These are phyloP conservation scores for Aspergillus avenaceus DNA, from an alignment of 495 filamentous ascomycete species.

Conservation along the genomic window DNA sequence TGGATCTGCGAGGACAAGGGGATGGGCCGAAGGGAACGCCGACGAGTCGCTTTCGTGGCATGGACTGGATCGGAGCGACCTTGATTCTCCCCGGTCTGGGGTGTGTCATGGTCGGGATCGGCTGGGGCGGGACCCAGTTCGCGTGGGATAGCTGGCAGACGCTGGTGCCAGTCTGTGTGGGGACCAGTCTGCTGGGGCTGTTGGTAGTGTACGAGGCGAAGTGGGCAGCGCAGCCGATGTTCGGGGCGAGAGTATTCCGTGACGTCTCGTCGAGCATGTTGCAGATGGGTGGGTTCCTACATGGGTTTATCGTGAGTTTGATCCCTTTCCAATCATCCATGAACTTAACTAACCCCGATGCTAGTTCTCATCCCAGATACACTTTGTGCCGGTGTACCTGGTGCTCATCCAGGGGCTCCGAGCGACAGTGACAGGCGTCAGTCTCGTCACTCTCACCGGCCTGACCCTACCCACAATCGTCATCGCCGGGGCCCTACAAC, in stretches of 20 bases:
- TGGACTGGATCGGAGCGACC: slow-evolving; percentile 36
- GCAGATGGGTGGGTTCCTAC: slow-evolving; percentile 51
- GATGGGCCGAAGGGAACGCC: slow-evolving; percentile 15
- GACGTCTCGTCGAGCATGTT: slow-evolving; percentile 28
- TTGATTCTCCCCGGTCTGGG: slow-evolving; percentile 28
- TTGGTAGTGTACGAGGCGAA: slow-evolving; percentile 47
- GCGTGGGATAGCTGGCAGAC: slow-evolving; percentile 40
- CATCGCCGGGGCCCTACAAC: slow-evolving; percentile 30
- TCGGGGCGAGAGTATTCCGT: slow-evolving; percentile 49
- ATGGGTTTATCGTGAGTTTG: slow-evolving; percentile 47
- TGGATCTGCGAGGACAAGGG: slow-evolving; percentile 23
- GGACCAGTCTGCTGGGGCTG: slow-evolving; percentile 34
- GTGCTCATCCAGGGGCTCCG: slow-evolving; percentile 52
- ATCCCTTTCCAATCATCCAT: neutral
- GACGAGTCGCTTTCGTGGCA: slow-evolving; percentile 21
- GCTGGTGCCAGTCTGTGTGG: slow-evolving; percentile 50
- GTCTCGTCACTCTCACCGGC: slow-evolving; percentile 44
- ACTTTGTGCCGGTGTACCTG: slow-evolving; percentile 64
- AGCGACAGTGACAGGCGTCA: slow-evolving; percentile 54
- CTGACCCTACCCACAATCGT: slow-evolving; percentile 45
- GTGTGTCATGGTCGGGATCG: slow-evolving; percentile 30
- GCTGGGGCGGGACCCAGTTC: slow-evolving; percentile 32
- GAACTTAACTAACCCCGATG: slow-evolving; percentile 2
- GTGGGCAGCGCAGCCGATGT: slow-evolving; percentile 46
- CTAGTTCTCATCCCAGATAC: slow-evolving; percentile 46